phyloP scores from a whole-genome alignment of 768 basidiomycete species.

The Imleria badia region DNA sequence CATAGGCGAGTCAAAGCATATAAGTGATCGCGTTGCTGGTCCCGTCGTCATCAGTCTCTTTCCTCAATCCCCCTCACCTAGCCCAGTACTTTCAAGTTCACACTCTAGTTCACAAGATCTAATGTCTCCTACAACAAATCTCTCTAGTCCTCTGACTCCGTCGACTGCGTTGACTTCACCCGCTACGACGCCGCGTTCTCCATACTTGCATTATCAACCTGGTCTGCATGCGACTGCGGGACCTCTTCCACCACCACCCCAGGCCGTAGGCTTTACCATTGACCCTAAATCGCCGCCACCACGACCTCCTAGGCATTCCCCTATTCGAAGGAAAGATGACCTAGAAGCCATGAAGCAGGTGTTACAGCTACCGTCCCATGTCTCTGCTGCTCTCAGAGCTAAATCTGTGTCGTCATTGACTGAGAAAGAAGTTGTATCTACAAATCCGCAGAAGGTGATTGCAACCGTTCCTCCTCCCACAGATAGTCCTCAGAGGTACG shows the following conservation, averaged over 20 bases:
- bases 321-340: slow-evolving; percentile 47
- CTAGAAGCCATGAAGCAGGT: slow-evolving; percentile 59
- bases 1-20: slow-evolving; percentile 62
- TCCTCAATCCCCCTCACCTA: slow-evolving; percentile 32
- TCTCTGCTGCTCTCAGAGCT: slow-evolving; percentile 41
- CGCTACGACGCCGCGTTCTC: slow-evolving; percentile 29
- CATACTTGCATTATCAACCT: slow-evolving; percentile 62
- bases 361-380: slow-evolving; percentile 57
- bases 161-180: slow-evolving; percentile 31
- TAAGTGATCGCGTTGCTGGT: slow-evolving; percentile 58
- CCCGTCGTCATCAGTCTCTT: slow-evolving; percentile 57
- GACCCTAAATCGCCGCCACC: slow-evolving; percentile 51
- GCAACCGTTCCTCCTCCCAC: slow-evolving; percentile 1
- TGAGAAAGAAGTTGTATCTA: slow-evolving; percentile 22
- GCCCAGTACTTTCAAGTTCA: slow-evolving; percentile 28
- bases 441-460: slow-evolving; percentile 28
- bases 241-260: slow-evolving; percentile 69
- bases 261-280: slow-evolving; percentile 51
- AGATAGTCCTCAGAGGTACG: slow-evolving; percentile 22
- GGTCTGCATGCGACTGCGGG: slow-evolving; percentile 71
- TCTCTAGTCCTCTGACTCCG: slow-evolving; percentile 25
- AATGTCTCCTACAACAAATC: slow-evolving; percentile 26
- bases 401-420: slow-evolving; percentile 21
- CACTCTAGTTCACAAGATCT: slow-evolving; percentile 27
- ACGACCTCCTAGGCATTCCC: slow-evolving; percentile 62